Base-by-base conservation (phyloP, 371 early-diverging fungal species). In the Lichtheimia corymbifera region DNA sequence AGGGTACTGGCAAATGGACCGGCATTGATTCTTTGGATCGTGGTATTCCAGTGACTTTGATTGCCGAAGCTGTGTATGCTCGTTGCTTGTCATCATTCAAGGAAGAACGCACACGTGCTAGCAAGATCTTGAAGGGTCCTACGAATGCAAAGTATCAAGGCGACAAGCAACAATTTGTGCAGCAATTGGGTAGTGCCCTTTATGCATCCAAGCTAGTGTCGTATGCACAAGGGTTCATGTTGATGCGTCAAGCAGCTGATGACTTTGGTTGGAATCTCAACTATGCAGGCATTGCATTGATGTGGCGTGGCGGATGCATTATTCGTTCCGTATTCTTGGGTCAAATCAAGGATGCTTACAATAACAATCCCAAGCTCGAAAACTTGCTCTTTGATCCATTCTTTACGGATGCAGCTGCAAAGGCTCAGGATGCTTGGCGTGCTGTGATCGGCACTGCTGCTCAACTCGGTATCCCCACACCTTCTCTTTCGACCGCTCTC, bases 291-390 rank as follows among this genome's bases (percentile, higher is more conserved):
- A 97, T 99, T 75, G 96, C 98, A 41, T 79, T 94, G 50, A 97
- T 99, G 94, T 99, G 99, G 99, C 91, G 95, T 64, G 98, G 98
- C 66, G 99, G 99, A 30, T 99, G 99, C 87, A 99, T 99, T 69
- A 97, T 99, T 75, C 90, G 99, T 59, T 85, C 86, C 61, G 93
- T 88, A 59, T 97, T 97, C 88, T 84, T 97, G 68, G 94, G 95
- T 51, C 93, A 96, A 73, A 97, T 97, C 85, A 97, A 92, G 83
- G 86, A 88, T 60, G 97, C 97, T 40, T 96, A 91, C 85, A 87
- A 77, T 70, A 85, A 71, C 66, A 93, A 97, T 84, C 92, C 92
- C 58, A 66, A 88, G 47, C 88, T 97, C 25, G 89, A 90, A 69
- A 93, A 89, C 83, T 81, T 96, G 70, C 81, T 96, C 61, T 92